Evolutionary conservation across 768 basidiomycete genomes (phyloP).

Genomic region (Boletus tomentosulus): DNA sequence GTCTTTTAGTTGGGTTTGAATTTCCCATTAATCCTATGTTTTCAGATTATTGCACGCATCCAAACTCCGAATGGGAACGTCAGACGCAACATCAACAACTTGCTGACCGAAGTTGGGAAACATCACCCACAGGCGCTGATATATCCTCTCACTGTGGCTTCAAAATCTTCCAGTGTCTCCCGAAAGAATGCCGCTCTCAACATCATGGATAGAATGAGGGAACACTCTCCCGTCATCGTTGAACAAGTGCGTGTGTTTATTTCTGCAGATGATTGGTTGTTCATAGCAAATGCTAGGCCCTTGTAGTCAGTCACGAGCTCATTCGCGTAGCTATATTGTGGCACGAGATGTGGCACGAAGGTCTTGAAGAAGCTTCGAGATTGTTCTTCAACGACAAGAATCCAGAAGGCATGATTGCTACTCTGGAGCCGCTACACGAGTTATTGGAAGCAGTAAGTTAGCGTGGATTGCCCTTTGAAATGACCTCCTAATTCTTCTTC

Average conservation of each 20-base stretch:
- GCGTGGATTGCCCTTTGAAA: neutral
- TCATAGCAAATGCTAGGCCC: slow-evolving; percentile 46
- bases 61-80: slow-evolving; percentile 90
- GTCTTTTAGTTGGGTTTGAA: neutral
- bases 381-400: slow-evolving; percentile 97
- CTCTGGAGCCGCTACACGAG: slow-evolving; percentile 88
- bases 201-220: slow-evolving; percentile 92
- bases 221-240: slow-evolving; percentile 84
- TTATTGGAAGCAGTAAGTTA: slow-evolving; percentile 74
- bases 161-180: slow-evolving; percentile 84
- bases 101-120: slow-evolving; percentile 90
- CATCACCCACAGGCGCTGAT: slow-evolving; percentile 97
- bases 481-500: slow-evolving; percentile 5
- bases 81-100: slow-evolving; percentile 80
- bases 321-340: slow-evolving; percentile 97
- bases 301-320: slow-evolving; percentile 87
- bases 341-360: slow-evolving; percentile 99
- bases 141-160: slow-evolving; percentile 93
- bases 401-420: slow-evolving; percentile 94
- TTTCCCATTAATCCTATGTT: neutral
- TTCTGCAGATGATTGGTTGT: neutral
- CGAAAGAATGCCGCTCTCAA: slow-evolving; percentile 77
- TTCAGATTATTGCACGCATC: slow-evolving; percentile 94
- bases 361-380: slow-evolving; percentile 94
- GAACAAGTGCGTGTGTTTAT: slow-evolving; percentile 57